Percentiles rank a stretch among this genome's conserved stretches.
These are phyloP conservation scores for Sophora flavescens DNA, from an alignment of 306 rosid genomes.

Conservation along the genomic window DNA sequence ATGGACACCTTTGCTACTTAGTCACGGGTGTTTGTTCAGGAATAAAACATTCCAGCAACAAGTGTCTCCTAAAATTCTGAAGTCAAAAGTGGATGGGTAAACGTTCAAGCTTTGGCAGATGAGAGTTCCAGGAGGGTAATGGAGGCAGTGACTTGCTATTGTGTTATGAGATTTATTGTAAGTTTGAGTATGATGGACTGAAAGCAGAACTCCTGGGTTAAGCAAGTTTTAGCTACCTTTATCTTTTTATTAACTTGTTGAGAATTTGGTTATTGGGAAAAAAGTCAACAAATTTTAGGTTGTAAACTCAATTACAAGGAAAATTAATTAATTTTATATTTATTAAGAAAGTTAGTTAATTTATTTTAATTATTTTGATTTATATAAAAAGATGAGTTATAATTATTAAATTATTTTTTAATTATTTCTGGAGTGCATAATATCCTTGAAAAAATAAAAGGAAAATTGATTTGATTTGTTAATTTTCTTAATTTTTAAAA, in stretches of 20 bases:
- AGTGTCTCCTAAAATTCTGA: background rate
- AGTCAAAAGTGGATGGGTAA: background rate
- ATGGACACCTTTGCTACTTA: background rate
- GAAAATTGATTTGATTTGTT: too few species aligned
- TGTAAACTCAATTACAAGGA: too few species aligned
- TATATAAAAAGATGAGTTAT: too few species aligned
- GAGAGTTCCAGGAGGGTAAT: background rate
- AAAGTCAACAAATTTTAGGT: too few species aligned
- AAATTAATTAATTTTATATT: too few species aligned
- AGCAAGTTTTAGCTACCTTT: background rate
- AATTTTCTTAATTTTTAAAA: too few species aligned
- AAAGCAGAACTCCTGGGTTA: background rate
- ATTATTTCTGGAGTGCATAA: too few species aligned
- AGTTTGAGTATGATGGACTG: slow-evolving; percentile 3
- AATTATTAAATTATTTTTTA: too few species aligned
- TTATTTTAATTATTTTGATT: too few species aligned
- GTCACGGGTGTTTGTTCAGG: background rate
- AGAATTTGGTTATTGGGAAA: background rate
- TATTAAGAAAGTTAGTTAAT: too few species aligned
- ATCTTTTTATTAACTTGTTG: slow-evolving; percentile 1
- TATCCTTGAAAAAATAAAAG: too few species aligned
- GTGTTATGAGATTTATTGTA: background rate
- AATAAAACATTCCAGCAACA: too few species aligned
- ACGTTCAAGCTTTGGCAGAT: background rate
- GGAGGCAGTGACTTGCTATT: background rate